Base-by-base conservation (phyloP, 2,329 filamentous ascomycete genomes). In the Periglandula ipomoeae region DNA sequence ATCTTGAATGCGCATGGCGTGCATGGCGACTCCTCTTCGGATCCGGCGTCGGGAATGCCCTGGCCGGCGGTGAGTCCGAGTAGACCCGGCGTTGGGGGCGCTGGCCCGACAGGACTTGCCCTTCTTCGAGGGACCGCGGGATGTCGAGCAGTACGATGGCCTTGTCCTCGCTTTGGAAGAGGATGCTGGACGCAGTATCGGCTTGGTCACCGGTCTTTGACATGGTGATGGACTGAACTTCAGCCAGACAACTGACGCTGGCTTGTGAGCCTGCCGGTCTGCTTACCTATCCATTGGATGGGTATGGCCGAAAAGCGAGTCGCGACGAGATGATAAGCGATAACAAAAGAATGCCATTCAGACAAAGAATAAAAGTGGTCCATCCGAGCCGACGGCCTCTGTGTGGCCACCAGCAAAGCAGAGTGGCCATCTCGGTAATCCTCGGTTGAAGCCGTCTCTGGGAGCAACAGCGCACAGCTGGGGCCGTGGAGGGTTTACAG, bases 81-180 rank as follows among this genome's bases (percentile, higher is more conserved):
- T 74, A 55, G 42, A 81, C 65, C 49, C 70, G 68, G 45, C 68
- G 66, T 44, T 53, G 51, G 47, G 66, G 62, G 20, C 56, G 51
- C 30, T 69, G 56, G 26, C 64, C 65, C 6, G 66, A 60, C 11
- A 68, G 66, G 30, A 73, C 71, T 64, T 89, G 86, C 17, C 78
- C 79, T 51, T 79, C 71, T 55, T 85, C 81, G 35, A 89, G 76
- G 2, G 86, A 87, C 17, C 72, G 69, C 22, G 86, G 85, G 41
- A 89, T 77, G 58, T 90, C 86, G 46, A 89, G 63, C 23, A 89
- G 62, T 20, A 79, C 69, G 47, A 83, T 64, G 41, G 74, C 70
- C 44, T 65, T 59, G 55, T 65, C 60, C 5, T 42, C 35, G 53
- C 51, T 64, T 44, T 61, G 57, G 50, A 60, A 70, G 46, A 70